Base-by-base conservation (phyloP, 768 basidiomycete genomes). In the Kwoniella dendrophila region DNA sequence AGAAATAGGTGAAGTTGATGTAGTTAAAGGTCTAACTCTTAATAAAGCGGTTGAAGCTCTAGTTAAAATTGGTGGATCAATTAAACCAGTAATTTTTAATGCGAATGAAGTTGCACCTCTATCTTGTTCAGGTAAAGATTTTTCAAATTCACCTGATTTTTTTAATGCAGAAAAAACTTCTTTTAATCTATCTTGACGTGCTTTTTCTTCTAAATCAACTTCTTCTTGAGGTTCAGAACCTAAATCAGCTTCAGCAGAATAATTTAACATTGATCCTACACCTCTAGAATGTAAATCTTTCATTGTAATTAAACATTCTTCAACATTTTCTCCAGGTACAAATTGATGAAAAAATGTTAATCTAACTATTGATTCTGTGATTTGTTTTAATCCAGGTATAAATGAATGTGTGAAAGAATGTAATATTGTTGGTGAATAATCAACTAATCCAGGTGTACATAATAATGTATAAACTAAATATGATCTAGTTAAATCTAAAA, bases 291-390 rank as follows among this genome's bases (percentile, higher is more conserved):
- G 85, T 26, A 94, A 82, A 12, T 78, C 71, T 40, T 82, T 80
- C 40, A 96, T 83, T 0, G 89, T 74, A 1, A 90, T 87, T 4
- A 89, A 67, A 6, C 87, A 84, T 18, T 84, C 86, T 36, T 84
- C 83, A 0, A 87, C 89, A 0, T 88, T 88, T 62, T 94, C 92
- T 2, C 90, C 92, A 0, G 92, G 92, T 0, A 94, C 92, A 68
- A 95, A 97, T 81, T 94, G 92, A 47, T 85, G 83, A 71, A 92
- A 95, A 81, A 96, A 95, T 0, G 92, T 94, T 10, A 82, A 79
- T 41, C 90, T 83, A 4, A 95, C 88, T 56, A 90, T 73, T 1
- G 81, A 81, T 71, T 91, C 86, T 1, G 88, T 86, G 40, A 91
- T 69, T 56, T 84, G 81, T 60, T 82, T 84, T 0, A 93, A 48